phyloP scores from a whole-genome alignment of 306 rosid genomes.

The Sechiopsis laciniata region DNA sequence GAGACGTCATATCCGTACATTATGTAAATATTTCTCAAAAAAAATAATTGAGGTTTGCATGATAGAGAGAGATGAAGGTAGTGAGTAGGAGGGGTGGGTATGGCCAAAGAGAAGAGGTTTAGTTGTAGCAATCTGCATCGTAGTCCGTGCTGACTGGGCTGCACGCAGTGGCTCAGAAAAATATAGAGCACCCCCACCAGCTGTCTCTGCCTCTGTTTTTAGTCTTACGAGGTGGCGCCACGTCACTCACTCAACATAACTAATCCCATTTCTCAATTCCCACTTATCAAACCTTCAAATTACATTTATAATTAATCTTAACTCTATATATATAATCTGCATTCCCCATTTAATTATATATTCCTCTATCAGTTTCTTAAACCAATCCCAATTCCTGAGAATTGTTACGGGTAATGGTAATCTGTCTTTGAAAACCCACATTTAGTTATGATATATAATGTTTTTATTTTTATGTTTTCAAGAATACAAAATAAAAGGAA shows the following conservation, averaged over 20 bases:
- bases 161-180: conserved; percentile 5
- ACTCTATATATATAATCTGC: not conserved
- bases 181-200: not conserved
- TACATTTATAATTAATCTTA: not conserved
- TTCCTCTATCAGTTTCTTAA: too few species aligned
- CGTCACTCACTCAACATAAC: not conserved
- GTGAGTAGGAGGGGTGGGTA: not conserved
- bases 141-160: not conserved
- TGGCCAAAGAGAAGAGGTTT: not conserved
- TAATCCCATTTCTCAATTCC: not conserved
- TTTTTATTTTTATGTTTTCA: too few species aligned
- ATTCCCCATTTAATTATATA: not conserved
- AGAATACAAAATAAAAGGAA: too few species aligned
- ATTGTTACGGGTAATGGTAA: too few species aligned
- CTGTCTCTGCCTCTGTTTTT: not conserved
- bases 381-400: too few species aligned
- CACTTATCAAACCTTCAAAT: not conserved
- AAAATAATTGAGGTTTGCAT: not conserved
- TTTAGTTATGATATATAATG: too few species aligned
- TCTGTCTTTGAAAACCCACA: too few species aligned
- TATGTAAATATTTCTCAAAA: too few species aligned
- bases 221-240: conserved; percentile 16
- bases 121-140: conserved; percentile 8
- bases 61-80: not conserved
- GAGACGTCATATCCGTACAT: too few species aligned